Evolutionary conservation across 2,329 filamentous ascomycete species (phyloP).

Genomic region (Colletotrichum sansevieriae): DNA sequence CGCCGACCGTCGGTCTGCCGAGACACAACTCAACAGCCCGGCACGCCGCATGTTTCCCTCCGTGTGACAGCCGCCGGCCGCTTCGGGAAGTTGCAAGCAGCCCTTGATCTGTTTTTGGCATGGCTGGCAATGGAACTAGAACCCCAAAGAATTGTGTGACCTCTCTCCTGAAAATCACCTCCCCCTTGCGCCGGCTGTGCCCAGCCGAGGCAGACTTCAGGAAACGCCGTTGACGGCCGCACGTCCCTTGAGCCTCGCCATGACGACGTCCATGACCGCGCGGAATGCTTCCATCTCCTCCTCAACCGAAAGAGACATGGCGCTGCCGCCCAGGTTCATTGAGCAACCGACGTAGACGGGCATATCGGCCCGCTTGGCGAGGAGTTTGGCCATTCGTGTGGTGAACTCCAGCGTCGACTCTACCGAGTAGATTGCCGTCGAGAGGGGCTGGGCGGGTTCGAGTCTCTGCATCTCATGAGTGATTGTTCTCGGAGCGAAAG

Average conservation of each 20-base stretch:
- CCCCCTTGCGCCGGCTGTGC: neutral
- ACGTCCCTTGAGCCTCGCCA: constrained; percentile 61
- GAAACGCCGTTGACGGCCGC: constrained; percentile 46
- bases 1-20: constrained; percentile 4
- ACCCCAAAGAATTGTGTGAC: neutral
- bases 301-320: constrained; percentile 84
- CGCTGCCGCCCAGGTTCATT: constrained; percentile 79
- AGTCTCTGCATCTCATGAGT: constrained; percentile 56
- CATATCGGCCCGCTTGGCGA: constrained; percentile 78
- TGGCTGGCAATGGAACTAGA: neutral
- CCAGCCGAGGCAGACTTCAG: neutral
- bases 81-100: constrained; percentile 18
- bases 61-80: constrained; percentile 19
- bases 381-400: constrained; percentile 83
- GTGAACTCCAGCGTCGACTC: constrained; percentile 88
- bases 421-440: constrained; percentile 82
- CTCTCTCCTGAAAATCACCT: neutral
- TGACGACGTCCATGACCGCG: constrained; percentile 78
- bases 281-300: constrained; percentile 94
- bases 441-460: constrained; percentile 73
- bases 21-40: constrained; percentile 18
- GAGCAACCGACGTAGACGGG: constrained; percentile 95
- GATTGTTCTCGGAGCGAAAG: neutral
- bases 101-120: neutral
- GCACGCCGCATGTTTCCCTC: constrained; percentile 17